Evolutionary conservation across 73 alveolate genomes (phyloP).

Genomic region (Blepharisma stoltei): DNA sequence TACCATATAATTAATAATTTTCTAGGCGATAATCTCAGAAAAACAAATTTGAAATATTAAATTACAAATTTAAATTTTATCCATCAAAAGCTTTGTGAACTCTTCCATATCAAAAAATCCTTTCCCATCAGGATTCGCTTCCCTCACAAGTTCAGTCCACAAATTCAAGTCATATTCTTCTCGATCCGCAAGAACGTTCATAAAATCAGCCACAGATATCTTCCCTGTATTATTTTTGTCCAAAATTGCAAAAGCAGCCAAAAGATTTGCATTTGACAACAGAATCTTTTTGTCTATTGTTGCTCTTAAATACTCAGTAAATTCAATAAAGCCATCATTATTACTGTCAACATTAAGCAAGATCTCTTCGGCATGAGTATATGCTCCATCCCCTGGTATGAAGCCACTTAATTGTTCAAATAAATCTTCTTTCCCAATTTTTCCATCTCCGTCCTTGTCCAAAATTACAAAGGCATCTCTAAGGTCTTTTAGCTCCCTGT

Average conservation of each 20-base stretch:
- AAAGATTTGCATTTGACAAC: background rate
- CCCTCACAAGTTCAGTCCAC: constrained; percentile 5
- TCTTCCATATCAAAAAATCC: constrained; percentile 22
- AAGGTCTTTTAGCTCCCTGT: background rate
- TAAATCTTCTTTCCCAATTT: constrained; percentile 21
- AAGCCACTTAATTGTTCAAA: background rate
- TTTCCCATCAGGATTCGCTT: constrained; percentile 14
- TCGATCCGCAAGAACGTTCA: background rate
- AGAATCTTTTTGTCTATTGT: constrained; percentile 1
- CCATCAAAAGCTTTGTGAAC: background rate
- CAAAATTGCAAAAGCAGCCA: constrained; percentile 25
- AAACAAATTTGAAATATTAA: too few relatives aligned
- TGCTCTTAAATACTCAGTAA: constrained; percentile 26
- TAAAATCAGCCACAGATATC: background rate
- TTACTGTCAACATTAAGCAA: constrained; percentile 26
- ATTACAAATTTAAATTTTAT: too few relatives aligned
- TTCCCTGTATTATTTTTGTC: constrained; percentile 17
- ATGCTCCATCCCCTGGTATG: background rate
- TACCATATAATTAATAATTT: too few relatives aligned
- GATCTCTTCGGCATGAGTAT: background rate
- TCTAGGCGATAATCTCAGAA: too few relatives aligned
- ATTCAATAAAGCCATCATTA: constrained; percentile 21
- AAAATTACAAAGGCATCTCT: background rate
- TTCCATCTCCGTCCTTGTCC: constrained; percentile 24
- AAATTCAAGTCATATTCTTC: background rate